A percentile compares a stretch with the other conserved stretches of the same genome.
These are phyloP conservation scores for Penicillium sp. DNA, from an alignment of 2,329 filamentous ascomycete genomes.

Conservation along the genomic window DNA sequence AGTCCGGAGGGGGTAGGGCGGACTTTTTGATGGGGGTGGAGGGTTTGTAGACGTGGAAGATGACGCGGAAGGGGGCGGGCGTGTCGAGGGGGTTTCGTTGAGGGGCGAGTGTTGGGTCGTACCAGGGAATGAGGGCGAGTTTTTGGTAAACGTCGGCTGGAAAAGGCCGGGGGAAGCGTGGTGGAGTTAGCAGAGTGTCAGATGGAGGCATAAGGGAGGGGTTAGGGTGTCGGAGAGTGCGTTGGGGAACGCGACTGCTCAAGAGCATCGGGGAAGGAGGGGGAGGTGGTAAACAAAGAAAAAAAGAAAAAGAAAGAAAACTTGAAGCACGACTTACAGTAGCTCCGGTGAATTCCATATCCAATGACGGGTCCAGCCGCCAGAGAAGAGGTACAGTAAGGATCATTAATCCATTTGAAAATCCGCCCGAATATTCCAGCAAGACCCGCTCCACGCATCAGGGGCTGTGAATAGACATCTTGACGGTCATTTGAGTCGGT, in stretches of 20 bases:
- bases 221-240: no score
- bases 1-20: slow-evolving; percentile 72
- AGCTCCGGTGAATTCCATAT: slow-evolving; percentile 50
- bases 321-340: slow-evolving; percentile 33
- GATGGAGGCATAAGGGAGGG: no score
- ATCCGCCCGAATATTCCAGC: slow-evolving; percentile 29
- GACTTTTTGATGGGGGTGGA: slow-evolving; percentile 67
- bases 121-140: slow-evolving; percentile 65
- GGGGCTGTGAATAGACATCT: slow-evolving; percentile 2
- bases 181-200: no score
- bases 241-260: not conserved
- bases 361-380: slow-evolving; percentile 47
- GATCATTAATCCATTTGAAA: slow-evolving; percentile 30
- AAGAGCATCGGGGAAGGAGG: no score
- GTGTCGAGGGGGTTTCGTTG: slow-evolving; percentile 20
- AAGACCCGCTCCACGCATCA: slow-evolving; percentile 19
- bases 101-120: slow-evolving; percentile 50
- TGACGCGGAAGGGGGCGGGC: slow-evolving; percentile 60
- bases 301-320: not conserved
- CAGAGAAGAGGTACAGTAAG: slow-evolving; percentile 20
- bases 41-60: slow-evolving; percentile 79
- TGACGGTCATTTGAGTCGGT: slow-evolving; percentile 1
- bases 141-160: slow-evolving; percentile 67
- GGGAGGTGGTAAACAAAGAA: no score
- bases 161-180: no score